Base-by-base conservation (phyloP, 1,139 yeast genomes). In the Kodamaea anthophila region DNA sequence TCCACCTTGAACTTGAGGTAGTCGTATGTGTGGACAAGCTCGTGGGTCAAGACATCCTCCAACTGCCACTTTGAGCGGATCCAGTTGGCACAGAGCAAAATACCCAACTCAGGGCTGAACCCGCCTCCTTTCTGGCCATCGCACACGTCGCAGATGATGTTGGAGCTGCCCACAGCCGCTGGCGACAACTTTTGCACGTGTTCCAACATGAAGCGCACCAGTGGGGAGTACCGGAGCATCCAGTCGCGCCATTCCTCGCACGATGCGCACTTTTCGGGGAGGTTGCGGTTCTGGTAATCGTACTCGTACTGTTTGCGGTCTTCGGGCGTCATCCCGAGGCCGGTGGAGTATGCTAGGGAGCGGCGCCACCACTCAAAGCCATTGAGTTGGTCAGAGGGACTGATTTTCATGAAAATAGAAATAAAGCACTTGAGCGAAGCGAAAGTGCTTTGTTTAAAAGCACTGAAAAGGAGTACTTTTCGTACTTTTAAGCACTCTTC, bases 1-100 rank as follows among this genome's bases (percentile, higher is more conserved):
- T 91, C 83, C 7, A 91, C 86, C 32, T 85, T 66, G 61, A 93
- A 91, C 53, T 86, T 81, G 43, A 86, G 65, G 49, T 87, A 81
- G 55, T 91, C 99, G 55, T 86, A 91, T 32, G 88, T 93, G 55
- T 91, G 99, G 13, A 93, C 79, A 53, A 91, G 66, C 50, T 91
- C 99, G 53, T 91, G 99, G 3, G 96, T 72, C 39, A 91, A 58
- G 0, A 94, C 83, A 48, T 91, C 97, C 51, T 91, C 97, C 36
- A 88, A 58, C 46, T 86, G 94, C 73, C 83, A 77, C 49, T 81
- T 80, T 47, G 77, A 77, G 34, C 74, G 68, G 25, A 88, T 70
- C 57, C 88, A 70, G 55, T 91, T 88, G 42, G 91, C 86, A 57
- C 99, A 91, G 12, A 91, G 60, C 36, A 87, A 60, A 23, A 91